Percentiles rank a stretch among this genome's conserved stretches.
phyloP scores from a whole-genome alignment of 2,329 filamentous ascomycete genomes.

The Plectosphaerella sp. region DNA sequence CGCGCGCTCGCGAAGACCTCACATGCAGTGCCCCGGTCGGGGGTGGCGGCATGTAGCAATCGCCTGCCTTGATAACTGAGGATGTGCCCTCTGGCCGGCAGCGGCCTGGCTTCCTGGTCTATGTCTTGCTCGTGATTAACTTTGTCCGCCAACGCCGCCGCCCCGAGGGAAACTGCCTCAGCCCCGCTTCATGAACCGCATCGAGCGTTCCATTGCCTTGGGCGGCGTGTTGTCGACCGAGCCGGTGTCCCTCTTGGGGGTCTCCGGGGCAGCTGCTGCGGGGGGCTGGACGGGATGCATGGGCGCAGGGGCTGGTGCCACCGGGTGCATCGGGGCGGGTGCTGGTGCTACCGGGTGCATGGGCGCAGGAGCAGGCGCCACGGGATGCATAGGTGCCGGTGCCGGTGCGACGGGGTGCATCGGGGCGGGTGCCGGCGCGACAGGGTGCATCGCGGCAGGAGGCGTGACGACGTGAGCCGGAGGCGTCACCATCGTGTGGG shows the following conservation, averaged over 20 bases:
- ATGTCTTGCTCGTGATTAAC: too few relatives aligned
- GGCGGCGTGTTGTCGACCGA: not conserved
- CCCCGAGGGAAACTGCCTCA: not conserved
- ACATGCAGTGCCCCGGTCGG: too few relatives aligned
- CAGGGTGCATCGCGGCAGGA: not conserved
- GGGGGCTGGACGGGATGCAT: not conserved
- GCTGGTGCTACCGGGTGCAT: conserved; percentile 1
- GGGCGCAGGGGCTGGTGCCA: conserved; percentile 2
- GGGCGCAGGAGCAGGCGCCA: conserved; percentile 3
- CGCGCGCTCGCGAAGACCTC: too few relatives aligned
- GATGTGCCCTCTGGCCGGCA: too few relatives aligned
- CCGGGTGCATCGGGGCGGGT: conserved; percentile 1
- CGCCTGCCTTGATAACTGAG: too few relatives aligned
- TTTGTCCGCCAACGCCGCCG: too few relatives aligned
- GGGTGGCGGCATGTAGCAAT: too few relatives aligned
- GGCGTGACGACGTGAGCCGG: not conserved
- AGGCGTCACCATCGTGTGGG: not conserved
- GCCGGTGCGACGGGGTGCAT: conserved; percentile 2
- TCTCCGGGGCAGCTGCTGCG: not conserved
- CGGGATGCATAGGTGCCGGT: not conserved
- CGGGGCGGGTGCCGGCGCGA: not conserved
- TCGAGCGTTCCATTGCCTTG: not conserved
- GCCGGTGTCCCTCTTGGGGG: not conserved
- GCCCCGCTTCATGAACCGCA: conserved; percentile 2
- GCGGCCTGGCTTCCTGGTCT: too few relatives aligned